A percentile compares a stretch with the other conserved stretches of the same genome.
phyloP scores from a whole-genome alignment of 768 basidiomycete genomes.

The Lanmaoa rubissima region DNA sequence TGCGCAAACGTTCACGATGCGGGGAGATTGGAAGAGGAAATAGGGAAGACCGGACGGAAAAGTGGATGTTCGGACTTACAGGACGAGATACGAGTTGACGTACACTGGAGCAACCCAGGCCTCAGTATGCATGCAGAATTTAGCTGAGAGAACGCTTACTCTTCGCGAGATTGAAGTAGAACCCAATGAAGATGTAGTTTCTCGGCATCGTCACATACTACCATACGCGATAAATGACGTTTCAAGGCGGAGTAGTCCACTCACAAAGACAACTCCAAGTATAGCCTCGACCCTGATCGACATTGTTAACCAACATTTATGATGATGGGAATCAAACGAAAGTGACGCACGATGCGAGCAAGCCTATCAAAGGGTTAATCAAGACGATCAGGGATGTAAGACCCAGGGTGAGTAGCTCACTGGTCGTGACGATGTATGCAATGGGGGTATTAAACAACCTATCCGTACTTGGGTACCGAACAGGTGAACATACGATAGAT shows the following conservation, averaged over 20 bases:
- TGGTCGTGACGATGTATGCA: slow-evolving; percentile 53
- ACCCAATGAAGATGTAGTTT: slow-evolving; percentile 52
- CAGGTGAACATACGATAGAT: background rate
- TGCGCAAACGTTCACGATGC: background rate
- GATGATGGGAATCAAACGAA: background rate
- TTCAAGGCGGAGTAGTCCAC: slow-evolving; percentile 1
- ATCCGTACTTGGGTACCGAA: slow-evolving; percentile 41
- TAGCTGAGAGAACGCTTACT: slow-evolving; percentile 33
- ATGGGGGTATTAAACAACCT: slow-evolving; percentile 45
- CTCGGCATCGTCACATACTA: slow-evolving; percentile 47
- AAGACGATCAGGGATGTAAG: slow-evolving; percentile 13
- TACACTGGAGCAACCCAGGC: slow-evolving; percentile 38
- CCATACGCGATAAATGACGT: background rate
- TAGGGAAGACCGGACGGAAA: background rate
- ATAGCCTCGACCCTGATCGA: slow-evolving; percentile 43
- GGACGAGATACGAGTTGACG: slow-evolving; percentile 53
- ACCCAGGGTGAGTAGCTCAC: slow-evolving; percentile 24
- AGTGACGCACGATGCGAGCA: slow-evolving; percentile 35
- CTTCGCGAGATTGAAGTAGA: slow-evolving; percentile 52
- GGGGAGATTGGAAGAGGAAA: background rate
- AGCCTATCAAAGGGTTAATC: slow-evolving; percentile 33
- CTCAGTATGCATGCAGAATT: background rate
- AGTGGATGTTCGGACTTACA: slow-evolving; percentile 19
- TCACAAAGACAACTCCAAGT: slow-evolving; percentile 41
- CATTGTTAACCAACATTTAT: background rate